These are phyloP conservation scores for Odonthalia washingtoniensis DNA, from an alignment of 31 red algal genomes.

Conservation along the genomic window DNA sequence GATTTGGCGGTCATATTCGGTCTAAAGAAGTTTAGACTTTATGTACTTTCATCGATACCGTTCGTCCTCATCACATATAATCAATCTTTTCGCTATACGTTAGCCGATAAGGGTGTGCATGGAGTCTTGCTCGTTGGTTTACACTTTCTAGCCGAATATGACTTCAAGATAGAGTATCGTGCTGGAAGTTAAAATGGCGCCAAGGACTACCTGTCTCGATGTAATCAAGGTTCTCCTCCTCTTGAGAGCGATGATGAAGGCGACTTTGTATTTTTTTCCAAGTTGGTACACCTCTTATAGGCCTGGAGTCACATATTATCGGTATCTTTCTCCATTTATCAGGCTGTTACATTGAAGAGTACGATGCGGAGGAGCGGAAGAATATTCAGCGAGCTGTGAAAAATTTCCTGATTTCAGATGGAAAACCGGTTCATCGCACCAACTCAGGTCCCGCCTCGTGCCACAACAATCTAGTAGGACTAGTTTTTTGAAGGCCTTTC, in stretches of 20 bases:
- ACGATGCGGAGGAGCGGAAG: background rate
- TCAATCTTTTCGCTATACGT: constrained; percentile 26
- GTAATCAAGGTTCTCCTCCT: background rate
- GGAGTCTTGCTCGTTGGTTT: constrained; percentile 43
- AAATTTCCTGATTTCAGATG: too few species aligned
- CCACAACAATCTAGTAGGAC: too few species aligned
- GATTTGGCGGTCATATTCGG: too few species aligned
- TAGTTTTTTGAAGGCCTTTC: constrained; percentile 5
- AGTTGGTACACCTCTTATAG: background rate
- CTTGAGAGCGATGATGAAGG: background rate
- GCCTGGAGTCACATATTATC: constrained; percentile 1
- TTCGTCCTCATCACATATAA: too few species aligned
- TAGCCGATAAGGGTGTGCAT: constrained; percentile 29
- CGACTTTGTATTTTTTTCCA: background rate
- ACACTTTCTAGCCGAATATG: constrained; percentile 39
- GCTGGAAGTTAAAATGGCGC: constrained; percentile 12
- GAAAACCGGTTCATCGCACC: too few species aligned
- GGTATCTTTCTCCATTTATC: background rate
- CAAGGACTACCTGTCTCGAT: constrained; percentile 11
- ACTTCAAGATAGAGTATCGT: constrained; percentile 13
- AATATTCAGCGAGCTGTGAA: constrained; percentile 6
- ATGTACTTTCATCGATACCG: too few species aligned
- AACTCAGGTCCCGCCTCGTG: too few species aligned
- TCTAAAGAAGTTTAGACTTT: too few species aligned
- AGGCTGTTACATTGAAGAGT: background rate